phyloP scores from a whole-genome alignment of 345 rosid species.

The Populus euphratica region DNA sequence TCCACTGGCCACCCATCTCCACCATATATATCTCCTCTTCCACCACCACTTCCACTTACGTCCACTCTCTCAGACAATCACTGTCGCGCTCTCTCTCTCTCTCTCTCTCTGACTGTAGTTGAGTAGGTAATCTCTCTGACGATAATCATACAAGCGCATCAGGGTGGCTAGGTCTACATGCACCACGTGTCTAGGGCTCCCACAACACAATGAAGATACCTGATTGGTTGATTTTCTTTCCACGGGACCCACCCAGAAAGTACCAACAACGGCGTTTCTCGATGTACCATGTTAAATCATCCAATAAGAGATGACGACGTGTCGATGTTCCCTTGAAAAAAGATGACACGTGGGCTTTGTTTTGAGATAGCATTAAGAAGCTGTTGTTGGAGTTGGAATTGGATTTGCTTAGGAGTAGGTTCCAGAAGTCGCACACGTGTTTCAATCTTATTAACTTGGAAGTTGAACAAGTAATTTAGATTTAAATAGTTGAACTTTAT shows the following conservation, averaged over 20 bases:
- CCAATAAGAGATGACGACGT: conserved; percentile 6
- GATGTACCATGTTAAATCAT: not conserved
- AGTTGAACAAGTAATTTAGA: not conserved
- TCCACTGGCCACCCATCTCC: not conserved
- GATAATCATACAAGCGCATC: conserved; percentile 12
- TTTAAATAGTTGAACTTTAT: not conserved
- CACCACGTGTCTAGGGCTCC: conserved; percentile 53
- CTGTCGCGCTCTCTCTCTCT: conserved; percentile 6
- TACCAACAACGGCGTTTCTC: not conserved
- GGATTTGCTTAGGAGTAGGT: conserved; percentile 9
- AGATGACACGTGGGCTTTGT: conserved; percentile 26
- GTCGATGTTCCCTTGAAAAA: conserved; percentile 12
- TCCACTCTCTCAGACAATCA: not conserved
- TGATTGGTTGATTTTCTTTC: conserved; percentile 23
- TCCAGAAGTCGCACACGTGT: conserved; percentile 40
- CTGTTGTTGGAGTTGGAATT: not conserved
- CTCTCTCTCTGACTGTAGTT: not conserved
- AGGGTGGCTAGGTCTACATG: conserved; percentile 16
- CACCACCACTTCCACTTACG: not conserved
- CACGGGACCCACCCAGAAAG: conserved; percentile 18
- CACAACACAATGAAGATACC: not conserved
- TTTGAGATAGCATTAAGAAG: not conserved
- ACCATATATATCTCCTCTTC: conserved; percentile 22
- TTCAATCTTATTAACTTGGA: not conserved
- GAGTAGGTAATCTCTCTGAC: conserved; percentile 9